phyloP scores from a whole-genome alignment of 768 basidiomycete species.

The Serendipita sp. region DNA sequence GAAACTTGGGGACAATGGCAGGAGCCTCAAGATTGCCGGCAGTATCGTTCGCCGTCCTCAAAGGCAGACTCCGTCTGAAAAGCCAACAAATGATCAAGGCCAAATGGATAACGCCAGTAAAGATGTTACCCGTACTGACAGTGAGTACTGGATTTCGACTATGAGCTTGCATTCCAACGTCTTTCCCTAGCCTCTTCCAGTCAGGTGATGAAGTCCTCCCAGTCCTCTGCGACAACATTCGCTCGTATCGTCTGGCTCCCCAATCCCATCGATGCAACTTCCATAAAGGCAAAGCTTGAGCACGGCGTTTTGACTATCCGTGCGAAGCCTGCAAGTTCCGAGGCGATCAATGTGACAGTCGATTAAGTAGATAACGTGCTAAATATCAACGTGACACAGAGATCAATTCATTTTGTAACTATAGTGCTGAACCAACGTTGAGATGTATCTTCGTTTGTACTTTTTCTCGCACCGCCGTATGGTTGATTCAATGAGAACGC shows the following conservation, averaged over 20 bases:
- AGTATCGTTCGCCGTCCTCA: constrained; percentile 25
- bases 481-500: no score
- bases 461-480: no score
- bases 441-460: no score
- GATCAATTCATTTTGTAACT: no score
- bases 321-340: constrained; percentile 40
- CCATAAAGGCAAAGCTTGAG: constrained; percentile 45
- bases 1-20: constrained; percentile 51
- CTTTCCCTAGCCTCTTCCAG: not conserved
- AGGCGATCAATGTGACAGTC: constrained; percentile 38
- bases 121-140: not conserved
- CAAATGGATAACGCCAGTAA: not conserved
- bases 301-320: constrained; percentile 55
- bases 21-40: constrained; percentile 59
- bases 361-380: not conserved
- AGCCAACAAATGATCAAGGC: no score
- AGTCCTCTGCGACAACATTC: constrained; percentile 25
- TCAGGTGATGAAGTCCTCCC: not conserved
- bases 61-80: not conserved
- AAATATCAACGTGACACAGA: no score
- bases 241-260: constrained; percentile 60
- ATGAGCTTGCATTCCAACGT: not conserved
- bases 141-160: not conserved
- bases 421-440: no score
- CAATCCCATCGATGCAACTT: constrained; percentile 38